Percentiles rank a stretch among this genome's conserved stretches.
phyloP scores from a whole-genome alignment of 345 rosid genomes.

The Clausena lansium region DNA sequence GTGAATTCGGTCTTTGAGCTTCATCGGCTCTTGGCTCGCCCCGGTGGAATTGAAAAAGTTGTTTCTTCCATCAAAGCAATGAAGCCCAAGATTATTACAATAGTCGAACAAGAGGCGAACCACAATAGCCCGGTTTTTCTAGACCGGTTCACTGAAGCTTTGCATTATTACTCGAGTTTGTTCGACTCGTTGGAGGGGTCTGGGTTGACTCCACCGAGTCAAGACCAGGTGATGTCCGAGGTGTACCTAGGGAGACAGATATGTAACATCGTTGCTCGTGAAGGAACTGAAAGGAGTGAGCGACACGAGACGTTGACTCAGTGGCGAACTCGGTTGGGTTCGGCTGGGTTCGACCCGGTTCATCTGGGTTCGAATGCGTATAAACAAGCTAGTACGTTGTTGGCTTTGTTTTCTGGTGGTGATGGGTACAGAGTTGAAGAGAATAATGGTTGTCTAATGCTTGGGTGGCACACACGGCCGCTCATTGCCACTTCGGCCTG shows the following conservation, averaged over 20 bases:
- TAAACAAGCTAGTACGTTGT: slow-evolving; percentile 82
- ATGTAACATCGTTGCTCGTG: slow-evolving; percentile 82
- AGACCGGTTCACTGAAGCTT: slow-evolving; percentile 76
- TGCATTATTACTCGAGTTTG: slow-evolving; percentile 82
- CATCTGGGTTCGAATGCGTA: slow-evolving; percentile 87
- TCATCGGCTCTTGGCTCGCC: slow-evolving; percentile 56
- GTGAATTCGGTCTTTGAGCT: slow-evolving; percentile 83
- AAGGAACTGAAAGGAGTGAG: slow-evolving; percentile 75
- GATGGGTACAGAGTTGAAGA: slow-evolving; percentile 93
- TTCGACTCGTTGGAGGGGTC: slow-evolving; percentile 86
- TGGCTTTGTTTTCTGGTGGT: slow-evolving; percentile 75
- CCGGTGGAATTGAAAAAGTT: slow-evolving; percentile 64
- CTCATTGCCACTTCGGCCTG: slow-evolving; percentile 93
- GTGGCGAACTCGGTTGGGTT: slow-evolving; percentile 64
- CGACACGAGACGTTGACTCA: slow-evolving; percentile 68
- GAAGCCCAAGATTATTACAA: slow-evolving; percentile 73
- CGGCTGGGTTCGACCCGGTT: slow-evolving; percentile 63
- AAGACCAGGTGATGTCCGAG: slow-evolving; percentile 82
- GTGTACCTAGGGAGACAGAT: slow-evolving; percentile 74
- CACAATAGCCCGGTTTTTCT: slow-evolving; percentile 70
- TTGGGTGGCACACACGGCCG: slow-evolving; percentile 93
- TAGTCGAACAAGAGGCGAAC: slow-evolving; percentile 88
- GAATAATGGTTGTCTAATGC: slow-evolving; percentile 72
- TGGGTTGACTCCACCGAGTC: slow-evolving; percentile 30
- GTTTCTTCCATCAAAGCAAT: slow-evolving; percentile 47